A percentile compares a stretch with the other conserved stretches of the same genome.
Evolutionary conservation across 331 rosid genomes (phyloP).

Genomic region (Acacia concinna): DNA sequence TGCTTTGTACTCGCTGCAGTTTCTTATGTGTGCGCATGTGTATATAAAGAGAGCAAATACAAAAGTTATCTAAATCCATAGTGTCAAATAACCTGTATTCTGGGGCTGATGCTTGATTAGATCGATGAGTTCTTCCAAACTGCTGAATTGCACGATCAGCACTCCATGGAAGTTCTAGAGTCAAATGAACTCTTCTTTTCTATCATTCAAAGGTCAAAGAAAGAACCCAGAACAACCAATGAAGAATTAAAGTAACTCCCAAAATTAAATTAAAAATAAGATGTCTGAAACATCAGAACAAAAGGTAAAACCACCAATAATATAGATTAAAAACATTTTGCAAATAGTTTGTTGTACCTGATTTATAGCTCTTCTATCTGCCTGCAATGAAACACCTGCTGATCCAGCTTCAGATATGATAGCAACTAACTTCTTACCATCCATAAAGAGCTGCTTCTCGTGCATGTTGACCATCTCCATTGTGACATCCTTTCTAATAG

Average conservation of each 20-base stretch:
- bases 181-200: slow-evolving; percentile 90
- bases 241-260: slow-evolving; percentile 11
- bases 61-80: not conserved
- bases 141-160: slow-evolving; percentile 97
- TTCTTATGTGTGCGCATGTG: not conserved
- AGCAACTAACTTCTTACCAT: slow-evolving; percentile 78
- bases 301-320: slow-evolving; percentile 6
- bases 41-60: slow-evolving; percentile 5
- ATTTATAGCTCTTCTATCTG: slow-evolving; percentile 83
- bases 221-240: slow-evolving; percentile 21
- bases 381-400: slow-evolving; percentile 92
- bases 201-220: slow-evolving; percentile 36
- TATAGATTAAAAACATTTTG: slow-evolving; percentile 5
- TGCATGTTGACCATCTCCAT: slow-evolving; percentile 98
- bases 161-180: slow-evolving; percentile 97
- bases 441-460: slow-evolving; percentile 91
- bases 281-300: slow-evolving; percentile 5
- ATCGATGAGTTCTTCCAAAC: slow-evolving; percentile 94
- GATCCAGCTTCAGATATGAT: slow-evolving; percentile 96
- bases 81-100: slow-evolving; percentile 68
- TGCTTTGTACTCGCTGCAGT: not conserved
- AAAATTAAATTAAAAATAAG: not conserved
- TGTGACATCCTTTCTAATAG: slow-evolving; percentile 70
- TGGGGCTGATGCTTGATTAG: slow-evolving; percentile 95
- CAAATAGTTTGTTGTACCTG: slow-evolving; percentile 52